These are phyloP conservation scores for Parietaria judaica DNA, from an alignment of 306 rosid genomes.

Conservation along the genomic window DNA sequence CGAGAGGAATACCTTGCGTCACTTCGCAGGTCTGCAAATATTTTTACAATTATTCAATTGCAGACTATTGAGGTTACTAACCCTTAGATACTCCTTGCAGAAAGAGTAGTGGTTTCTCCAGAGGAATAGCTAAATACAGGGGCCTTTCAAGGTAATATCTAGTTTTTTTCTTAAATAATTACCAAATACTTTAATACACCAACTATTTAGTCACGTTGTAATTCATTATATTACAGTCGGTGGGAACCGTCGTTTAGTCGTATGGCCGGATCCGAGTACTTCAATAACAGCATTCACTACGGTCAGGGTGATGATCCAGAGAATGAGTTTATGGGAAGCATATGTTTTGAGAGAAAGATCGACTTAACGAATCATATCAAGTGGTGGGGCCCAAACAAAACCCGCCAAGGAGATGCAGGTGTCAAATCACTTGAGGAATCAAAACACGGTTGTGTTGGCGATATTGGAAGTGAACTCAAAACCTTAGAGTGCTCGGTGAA, in stretches of 20 bases:
- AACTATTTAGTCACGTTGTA: constrained; percentile 18
- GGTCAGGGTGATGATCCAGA: constrained; percentile 88
- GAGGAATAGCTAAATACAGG: constrained; percentile 92
- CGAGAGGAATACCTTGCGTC: constrained; percentile 99
- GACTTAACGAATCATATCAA: constrained; percentile 80
- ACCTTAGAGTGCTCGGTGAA: constrained; percentile 57
- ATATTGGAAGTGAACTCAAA: constrained; percentile 62
- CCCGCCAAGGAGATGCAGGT: constrained; percentile 46
- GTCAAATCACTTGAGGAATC: constrained; percentile 63
- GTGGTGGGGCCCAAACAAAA: constrained; percentile 92
- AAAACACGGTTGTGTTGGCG: constrained; percentile 53
- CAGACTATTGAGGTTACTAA: constrained; percentile 22
- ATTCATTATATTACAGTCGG: constrained; percentile 48
- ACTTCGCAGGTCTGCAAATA: constrained; percentile 54
- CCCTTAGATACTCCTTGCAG: constrained; percentile 40
- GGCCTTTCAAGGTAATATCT: constrained; percentile 75
- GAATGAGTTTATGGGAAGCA: constrained; percentile 46
- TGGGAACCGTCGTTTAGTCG: constrained; percentile 87
- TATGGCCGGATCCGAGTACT: constrained; percentile 78
- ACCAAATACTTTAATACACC: not conserved
- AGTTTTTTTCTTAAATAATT: constrained; percentile 1
- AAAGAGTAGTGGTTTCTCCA: constrained; percentile 98
- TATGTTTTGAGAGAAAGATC: constrained; percentile 70
- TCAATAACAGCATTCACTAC: constrained; percentile 57
- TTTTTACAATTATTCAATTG: constrained; percentile 12